Base-by-base conservation (phyloP, 495 filamentous ascomycete genomes). In the Glarea lozoyensis region DNA sequence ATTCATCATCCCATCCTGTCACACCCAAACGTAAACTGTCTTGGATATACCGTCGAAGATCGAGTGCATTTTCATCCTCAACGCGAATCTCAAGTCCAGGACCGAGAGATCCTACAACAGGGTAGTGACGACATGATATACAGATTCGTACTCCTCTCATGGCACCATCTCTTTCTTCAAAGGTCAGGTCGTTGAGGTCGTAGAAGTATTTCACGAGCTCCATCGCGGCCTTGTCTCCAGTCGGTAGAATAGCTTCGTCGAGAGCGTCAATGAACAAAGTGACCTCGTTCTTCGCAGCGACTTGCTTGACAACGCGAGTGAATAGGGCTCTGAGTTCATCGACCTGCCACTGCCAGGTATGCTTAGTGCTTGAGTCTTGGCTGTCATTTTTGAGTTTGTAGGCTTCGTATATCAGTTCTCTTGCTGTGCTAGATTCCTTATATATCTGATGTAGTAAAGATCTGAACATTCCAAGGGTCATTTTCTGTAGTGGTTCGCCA, bases 101-200 rank as follows among this genome's bases (percentile, higher is more conserved):
- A 18, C 55, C 39, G 4, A 40, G 1, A 27, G 45, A 34, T 17
- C 19, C 34, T 15, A 62, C 32, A 13, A 61, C 44, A 7, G 61
- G 64, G 39, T 58, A 63, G 32, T 64, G 53, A 2, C 62, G 60
- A 42, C 64, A 67, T 17, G 57, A 50, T 15, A 62, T 61, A 39
- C 62, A 66, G 15, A 67, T 58, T 7, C 21, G 52, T 29, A 54
- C 41, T 10, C 20, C 7, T 3, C 13, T 13, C 17, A 34, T 13
- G 31, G 6, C 17, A 5, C 35, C 35, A 5, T 19, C 35, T n/a
- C 25, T 7, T 2, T 25, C 16, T 30, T 13, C 22, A 13, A 16
- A 16, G 3, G 0, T 2, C 9, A 44, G 7, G 30, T 27, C 30
- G 43, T 43, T 49, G 12, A 45, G 19, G 3, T 16, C 25, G 10